Evolutionary conservation across 768 basidiomycete genomes (phyloP), one percentile per base, ranked within the genome.

Genomic region (Lactarius akahatsu): DNA sequence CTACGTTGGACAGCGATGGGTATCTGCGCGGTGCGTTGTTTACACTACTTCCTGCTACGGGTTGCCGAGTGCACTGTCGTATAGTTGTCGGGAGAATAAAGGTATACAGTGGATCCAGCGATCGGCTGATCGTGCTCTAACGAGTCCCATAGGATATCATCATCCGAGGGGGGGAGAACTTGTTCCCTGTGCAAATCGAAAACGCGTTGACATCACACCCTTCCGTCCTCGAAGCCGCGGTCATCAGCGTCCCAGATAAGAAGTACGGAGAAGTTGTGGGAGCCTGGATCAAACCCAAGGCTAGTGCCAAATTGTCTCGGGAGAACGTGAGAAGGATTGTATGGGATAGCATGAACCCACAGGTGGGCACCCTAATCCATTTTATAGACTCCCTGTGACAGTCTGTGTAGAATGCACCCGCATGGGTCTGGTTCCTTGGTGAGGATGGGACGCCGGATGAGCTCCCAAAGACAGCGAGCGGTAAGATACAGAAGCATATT

Each of bases 161-260:
- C 70, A 93, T 94, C 69, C 87, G 92, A 23, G 92, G 91, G 20
- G 92, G 92, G 68, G 92, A 94, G 86, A 91, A 96, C 76, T 78
- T 95, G 62, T 90, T 91, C 76, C 89, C 94, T 4, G 85, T 93
- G 55, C 87, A 92, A 73, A 93, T 94, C 40, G 92, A 94, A 77
- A 91, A 94, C 65, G 83, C 80, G 1, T 73, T 92, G 59, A 86
- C 83, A 0, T 76, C 79, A 5, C 80, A 86, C 62, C 79, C 80
- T 1, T 77, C 74, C 18, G 83, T 94, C 50, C 80, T 83, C 57
- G 92, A 94, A 75, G 91, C 87, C 0, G 89, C 90, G 2, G 89
- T 80, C 6, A 82, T 93, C 8, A 76, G 90, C 4, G 90, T 94
- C 20, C 88, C 89, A 1, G 86, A 92, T 70, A 64, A 71, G 1